A percentile compares a stretch with the other conserved stretches of the same genome.
phyloP scores from a whole-genome alignment of 768 basidiomycete species.

The Xanthoconium purpureum region DNA sequence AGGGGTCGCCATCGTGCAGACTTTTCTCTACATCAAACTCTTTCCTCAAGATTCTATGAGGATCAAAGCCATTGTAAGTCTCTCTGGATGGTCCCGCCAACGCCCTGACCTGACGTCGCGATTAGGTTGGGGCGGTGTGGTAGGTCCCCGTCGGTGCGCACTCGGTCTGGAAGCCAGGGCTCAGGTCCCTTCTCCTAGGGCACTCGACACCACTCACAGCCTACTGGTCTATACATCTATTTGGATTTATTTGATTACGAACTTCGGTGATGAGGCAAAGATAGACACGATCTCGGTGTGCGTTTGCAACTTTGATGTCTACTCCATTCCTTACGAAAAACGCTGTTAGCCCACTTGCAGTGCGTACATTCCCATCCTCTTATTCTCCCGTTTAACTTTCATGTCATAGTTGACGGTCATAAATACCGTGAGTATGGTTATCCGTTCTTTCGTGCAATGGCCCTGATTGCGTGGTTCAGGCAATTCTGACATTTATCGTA shows the following conservation, averaged over 20 bases:
- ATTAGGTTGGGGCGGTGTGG: slow-evolving; percentile 30
- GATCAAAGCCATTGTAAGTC: slow-evolving; percentile 25
- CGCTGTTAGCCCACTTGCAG: slow-evolving; percentile 24
- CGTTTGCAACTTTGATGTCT: not conserved
- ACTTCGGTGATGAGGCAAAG: slow-evolving; percentile 38
- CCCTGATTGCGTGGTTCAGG: slow-evolving; percentile 33
- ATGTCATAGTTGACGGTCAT: slow-evolving; percentile 26
- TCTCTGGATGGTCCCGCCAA: not conserved
- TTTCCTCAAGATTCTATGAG: slow-evolving; percentile 24
- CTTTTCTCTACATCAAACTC: slow-evolving; percentile 29
- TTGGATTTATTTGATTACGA: slow-evolving; percentile 43
- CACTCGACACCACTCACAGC: slow-evolving; percentile 41
- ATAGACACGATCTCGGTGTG: slow-evolving; percentile 48
- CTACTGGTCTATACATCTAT: slow-evolving; percentile 39
- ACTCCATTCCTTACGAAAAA: not conserved
- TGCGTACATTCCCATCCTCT: slow-evolving; percentile 9
- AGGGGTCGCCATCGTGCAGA: slow-evolving; percentile 27
- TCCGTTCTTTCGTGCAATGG: not conserved
- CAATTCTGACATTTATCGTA: slow-evolving; percentile 47
- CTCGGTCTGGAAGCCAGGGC: not conserved
- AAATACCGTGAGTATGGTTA: slow-evolving; percentile 26
- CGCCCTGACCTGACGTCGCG: not conserved
- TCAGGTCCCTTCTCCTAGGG: slow-evolving; percentile 8
- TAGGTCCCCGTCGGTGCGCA: not conserved
- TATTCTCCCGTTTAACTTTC: not conserved